Evolutionary conservation across 768 basidiomycete species (phyloP), one percentile per base, ranked within the genome.

Genomic region (Suillus subalutaceus): DNA sequence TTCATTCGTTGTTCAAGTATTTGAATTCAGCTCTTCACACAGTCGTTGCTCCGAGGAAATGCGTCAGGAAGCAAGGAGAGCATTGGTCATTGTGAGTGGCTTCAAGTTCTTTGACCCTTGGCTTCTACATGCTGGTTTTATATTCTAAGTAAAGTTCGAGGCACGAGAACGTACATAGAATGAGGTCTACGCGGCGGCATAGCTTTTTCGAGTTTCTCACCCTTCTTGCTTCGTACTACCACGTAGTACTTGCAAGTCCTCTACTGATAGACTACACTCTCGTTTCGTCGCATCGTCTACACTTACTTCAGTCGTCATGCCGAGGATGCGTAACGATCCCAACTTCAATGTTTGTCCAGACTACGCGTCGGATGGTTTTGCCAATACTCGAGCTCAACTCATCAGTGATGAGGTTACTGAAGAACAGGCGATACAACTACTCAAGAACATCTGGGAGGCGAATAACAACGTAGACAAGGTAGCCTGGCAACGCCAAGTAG

Each of bases 131-230:
- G n/a, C n/a, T n/a, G n/a, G n/a, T n/a, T n/a, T 72, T 61, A 87
- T 73, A 71, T 84, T 72, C 69, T 92, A 89, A 56, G 84, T 80
- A 15, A 81, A n/a, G 79, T 2, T 88, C 80, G 67, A 90, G 79
- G 71, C 88, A 84, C 10, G 87, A 85, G 74, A 91, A 93, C 63
- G 93, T 85, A 9, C 8, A 4, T 46, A 46, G 18, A 46, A 46
- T 46, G 44, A 46, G 44, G 20, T 46, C 44, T 46, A 46, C 3
- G 20, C 3, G 20, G 44, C 8, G 20, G 4, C 8, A 32, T 7
- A 7, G 20, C 20, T 18, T 44, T 44, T 44, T n/a, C 18, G 3
- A 7, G 6, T 4, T 44, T 32, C 30, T 32, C 30, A 32, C 30
- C 30, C 30, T 32, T 32, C 30, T 32, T 32, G 30, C 30, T 32